Evolutionary conservation across 1,284 basidiomycete genomes (phyloP).

Genomic region (Bjerkandera adusta): DNA sequence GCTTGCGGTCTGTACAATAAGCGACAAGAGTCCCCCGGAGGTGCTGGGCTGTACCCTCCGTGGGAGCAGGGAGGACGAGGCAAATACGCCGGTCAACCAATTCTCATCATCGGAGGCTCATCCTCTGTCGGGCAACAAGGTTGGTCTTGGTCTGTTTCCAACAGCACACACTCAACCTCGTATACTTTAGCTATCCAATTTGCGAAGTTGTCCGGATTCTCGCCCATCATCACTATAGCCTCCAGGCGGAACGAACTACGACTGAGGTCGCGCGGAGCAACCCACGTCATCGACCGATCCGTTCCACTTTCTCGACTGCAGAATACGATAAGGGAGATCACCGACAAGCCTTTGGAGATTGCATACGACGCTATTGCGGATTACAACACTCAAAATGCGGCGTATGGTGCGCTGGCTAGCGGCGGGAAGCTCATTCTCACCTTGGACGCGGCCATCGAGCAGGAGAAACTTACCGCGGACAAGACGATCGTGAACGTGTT

Average conservation of each 20-base stretch:
- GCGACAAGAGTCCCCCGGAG: slow-evolving; percentile 27
- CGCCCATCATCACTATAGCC: slow-evolving; percentile 29
- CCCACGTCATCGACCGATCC: slow-evolving; percentile 23
- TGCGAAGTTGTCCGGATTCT: slow-evolving; percentile 28
- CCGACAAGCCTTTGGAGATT: slow-evolving; percentile 19
- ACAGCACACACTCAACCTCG: slow-evolving; percentile 16
- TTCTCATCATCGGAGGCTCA: slow-evolving; percentile 44
- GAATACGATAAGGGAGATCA: slow-evolving; percentile 17
- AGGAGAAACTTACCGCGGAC: slow-evolving; percentile 12
- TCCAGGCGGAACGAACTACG: slow-evolving; percentile 27
- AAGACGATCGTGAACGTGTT: slow-evolving; percentile 11
- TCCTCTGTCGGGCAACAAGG: slow-evolving; percentile 43
- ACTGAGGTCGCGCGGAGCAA: slow-evolving; percentile 28
- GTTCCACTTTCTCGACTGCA: background rate
- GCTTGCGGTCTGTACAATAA: slow-evolving; percentile 38
- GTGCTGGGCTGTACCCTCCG: slow-evolving; percentile 28
- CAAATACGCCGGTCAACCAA: slow-evolving; percentile 36
- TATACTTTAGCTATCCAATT: slow-evolving; percentile 31
- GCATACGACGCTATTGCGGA: slow-evolving; percentile 29
- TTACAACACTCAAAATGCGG: slow-evolving; percentile 19
- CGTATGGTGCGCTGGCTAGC: slow-evolving; percentile 19
- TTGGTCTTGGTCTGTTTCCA: slow-evolving; percentile 11
- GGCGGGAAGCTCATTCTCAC: slow-evolving; percentile 21
- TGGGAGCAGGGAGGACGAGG: slow-evolving; percentile 31
- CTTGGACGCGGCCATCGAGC: slow-evolving; percentile 8